Percentiles rank a stretch among this genome's conserved stretches.
These are phyloP conservation scores for Hypoxylon fragiforme DNA, from an alignment of 495 filamentous ascomycete species.

Conservation along the genomic window DNA sequence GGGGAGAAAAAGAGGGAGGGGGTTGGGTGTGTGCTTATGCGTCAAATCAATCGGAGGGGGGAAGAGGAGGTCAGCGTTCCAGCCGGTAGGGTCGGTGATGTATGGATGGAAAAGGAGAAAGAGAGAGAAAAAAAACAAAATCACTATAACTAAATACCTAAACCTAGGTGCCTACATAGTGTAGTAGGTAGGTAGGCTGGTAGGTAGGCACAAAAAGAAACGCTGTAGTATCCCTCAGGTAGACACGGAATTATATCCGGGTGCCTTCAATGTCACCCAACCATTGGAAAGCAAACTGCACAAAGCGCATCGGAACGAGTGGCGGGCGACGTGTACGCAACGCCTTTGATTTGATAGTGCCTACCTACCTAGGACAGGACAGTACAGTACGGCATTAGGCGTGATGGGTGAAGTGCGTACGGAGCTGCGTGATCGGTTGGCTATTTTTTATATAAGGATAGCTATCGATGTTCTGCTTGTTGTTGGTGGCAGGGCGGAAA, in stretches of 20 bases:
- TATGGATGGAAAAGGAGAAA: too few relatives aligned
- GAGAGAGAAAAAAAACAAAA: too few relatives aligned
- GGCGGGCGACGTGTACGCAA: slow-evolving; percentile 7
- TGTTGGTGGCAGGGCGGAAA: slow-evolving; percentile 3
- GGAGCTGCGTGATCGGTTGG: too few relatives aligned
- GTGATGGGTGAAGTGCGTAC: too few relatives aligned
- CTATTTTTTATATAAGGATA: slow-evolving; percentile 16
- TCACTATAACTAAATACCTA: slow-evolving; percentile 9
- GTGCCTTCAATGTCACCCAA: slow-evolving; percentile 28
- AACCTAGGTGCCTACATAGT: too few relatives aligned
- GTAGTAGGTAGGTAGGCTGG: too few relatives aligned
- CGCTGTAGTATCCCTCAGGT: slow-evolving; percentile 21
- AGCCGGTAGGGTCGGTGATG: slow-evolving; percentile 12
- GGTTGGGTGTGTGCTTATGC: slow-evolving; percentile 17
- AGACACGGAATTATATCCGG: slow-evolving; percentile 24
- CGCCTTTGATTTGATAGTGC: too few relatives aligned
- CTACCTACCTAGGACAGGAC: too few relatives aligned
- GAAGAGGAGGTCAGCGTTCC: slow-evolving; percentile 14
- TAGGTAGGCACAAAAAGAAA: slow-evolving; percentile 5
- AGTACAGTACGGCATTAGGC: slow-evolving; percentile 10
- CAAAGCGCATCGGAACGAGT: slow-evolving; percentile 9
- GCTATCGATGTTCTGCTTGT: background rate
- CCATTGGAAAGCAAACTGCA: slow-evolving; percentile 5
- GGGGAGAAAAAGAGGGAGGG: too few relatives aligned
- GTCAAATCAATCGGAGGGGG: slow-evolving; percentile 26